Evolutionary conservation across 2,329 filamentous ascomycete species (phyloP).

Genomic region (Paracoccidioides brasiliensis): DNA sequence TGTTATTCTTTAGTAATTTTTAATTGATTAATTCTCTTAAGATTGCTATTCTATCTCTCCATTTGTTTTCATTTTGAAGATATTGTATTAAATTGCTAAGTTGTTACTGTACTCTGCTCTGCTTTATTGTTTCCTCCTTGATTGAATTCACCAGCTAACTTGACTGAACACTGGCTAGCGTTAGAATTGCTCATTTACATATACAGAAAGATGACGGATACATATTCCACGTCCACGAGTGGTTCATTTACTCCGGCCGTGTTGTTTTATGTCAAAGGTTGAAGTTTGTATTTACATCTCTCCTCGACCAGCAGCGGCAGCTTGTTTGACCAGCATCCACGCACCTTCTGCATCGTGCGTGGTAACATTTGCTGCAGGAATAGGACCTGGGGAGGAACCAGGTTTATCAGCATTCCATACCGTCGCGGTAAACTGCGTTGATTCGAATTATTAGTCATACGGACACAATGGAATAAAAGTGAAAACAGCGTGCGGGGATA

Average conservation of each 20-base stretch:
- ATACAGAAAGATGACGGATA: neutral
- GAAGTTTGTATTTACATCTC: neutral
- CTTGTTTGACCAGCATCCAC: conserved; percentile 14
- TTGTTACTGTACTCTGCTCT: no score
- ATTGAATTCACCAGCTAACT: neutral
- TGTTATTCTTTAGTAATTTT: neutral
- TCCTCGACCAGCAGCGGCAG: conserved; percentile 7
- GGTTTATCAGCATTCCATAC: conserved; percentile 5
- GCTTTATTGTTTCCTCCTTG: neutral
- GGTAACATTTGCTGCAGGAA: neutral
- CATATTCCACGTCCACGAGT: neutral
- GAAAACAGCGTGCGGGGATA: neutral
- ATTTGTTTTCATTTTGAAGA: conserved; percentile 3
- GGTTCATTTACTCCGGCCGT: neutral
- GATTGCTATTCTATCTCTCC: neutral
- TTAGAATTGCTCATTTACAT: neutral
- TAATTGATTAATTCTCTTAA: neutral
- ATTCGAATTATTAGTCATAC: conserved; percentile 9
- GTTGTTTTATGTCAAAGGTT: neutral
- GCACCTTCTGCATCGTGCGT: neutral
- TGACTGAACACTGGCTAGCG: no score
- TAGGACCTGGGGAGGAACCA: neutral
- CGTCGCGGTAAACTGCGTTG: conserved; percentile 19
- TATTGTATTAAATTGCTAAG: conserved; percentile 2
- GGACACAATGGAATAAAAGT: neutral